Conservation (phyloP, 179 eudicot genomes). For the Monotropa hypopitys region DNA sequence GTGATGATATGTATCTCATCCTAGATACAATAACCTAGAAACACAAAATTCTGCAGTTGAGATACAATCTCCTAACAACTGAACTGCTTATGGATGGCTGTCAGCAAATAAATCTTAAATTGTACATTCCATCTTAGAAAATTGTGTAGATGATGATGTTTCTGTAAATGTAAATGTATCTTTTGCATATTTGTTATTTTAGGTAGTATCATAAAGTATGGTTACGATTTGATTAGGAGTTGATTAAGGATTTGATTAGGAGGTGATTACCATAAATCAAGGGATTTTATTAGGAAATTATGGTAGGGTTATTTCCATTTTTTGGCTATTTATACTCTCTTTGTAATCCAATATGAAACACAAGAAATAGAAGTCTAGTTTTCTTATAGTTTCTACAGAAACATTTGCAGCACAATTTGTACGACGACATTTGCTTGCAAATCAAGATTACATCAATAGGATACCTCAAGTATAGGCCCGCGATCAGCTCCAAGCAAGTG, state of each 20-base stretch:
- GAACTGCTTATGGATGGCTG: not conserved
- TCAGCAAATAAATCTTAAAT: not conserved
- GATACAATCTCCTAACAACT: not conserved
- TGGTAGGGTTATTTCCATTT: no score
- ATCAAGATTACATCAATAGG: not conserved
- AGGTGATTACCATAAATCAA: no score
- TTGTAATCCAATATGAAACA: no score
- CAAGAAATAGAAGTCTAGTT: no score
- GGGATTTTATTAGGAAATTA: no score
- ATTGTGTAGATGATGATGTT: not conserved
- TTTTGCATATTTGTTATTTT: no score
- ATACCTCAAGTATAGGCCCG: conserved; percentile 98
- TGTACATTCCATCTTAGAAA: not conserved
- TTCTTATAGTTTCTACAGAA: no score
- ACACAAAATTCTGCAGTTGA: conserved; percentile 3
- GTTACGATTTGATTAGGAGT: no score
- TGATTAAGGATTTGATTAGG: no score
- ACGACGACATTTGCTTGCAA: not conserved
- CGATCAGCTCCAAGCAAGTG: conserved; percentile 98
- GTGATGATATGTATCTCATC: conserved; percentile 98
- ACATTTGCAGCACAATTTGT: not conserved
- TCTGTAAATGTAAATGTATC: no score
- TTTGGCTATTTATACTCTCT: no score
- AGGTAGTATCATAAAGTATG: no score
- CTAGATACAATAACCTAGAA: conserved; percentile 89